Evolutionary conservation across 2,329 filamentous ascomycete species (phyloP), one percentile per base, ranked within the genome.

Genomic region (Nemania diffusa): DNA sequence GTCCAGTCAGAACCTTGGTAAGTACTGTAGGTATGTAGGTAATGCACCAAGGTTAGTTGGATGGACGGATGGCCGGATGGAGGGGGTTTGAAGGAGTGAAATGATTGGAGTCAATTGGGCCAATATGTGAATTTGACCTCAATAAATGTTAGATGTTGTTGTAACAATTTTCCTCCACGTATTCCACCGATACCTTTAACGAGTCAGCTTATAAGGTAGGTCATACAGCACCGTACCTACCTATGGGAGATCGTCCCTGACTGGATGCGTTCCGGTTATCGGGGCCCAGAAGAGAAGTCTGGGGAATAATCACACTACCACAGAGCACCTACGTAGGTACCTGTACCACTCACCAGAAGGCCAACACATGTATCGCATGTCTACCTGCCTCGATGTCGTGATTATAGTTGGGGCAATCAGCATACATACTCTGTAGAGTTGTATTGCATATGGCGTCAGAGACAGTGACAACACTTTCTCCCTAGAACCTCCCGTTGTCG

Each of bases 251-350:
- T 34, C 32, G 44, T 44, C 26, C 56, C 44, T 37, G 40, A 53
- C 42, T 65, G 57, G 50, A 42, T 48, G 52, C n/a, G 26, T 62
- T 73, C 74, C 74, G 74, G 73, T 75, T 75, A 73, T 76, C 74
- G 74, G 74, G 64, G 68, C 40, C 51, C 44, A 60, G 58, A 66
- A 67, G 24, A 60, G 58, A 66, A 67, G 24, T 70, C 73, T 65
- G 73, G 73, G 73, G 71, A 74, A 73, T 59, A 55, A 24, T 20
- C 53, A 5, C 29, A 32, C 29, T 32, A 32, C 29, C 29, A n/a
- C 9, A 32, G 5, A 32, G 29, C 29, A 32, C 9, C 5, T 32
- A 32, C 5, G 29, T 32, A 32, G 29, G 29, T 32, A 5, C 9
- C 29, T 55, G n/a, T n/a, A n/a, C n/a, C n/a, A n/a, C n/a, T n/a